phyloP scores from a whole-genome alignment of 2,329 filamentous ascomycete genomes.

The Penicillium sp. region DNA sequence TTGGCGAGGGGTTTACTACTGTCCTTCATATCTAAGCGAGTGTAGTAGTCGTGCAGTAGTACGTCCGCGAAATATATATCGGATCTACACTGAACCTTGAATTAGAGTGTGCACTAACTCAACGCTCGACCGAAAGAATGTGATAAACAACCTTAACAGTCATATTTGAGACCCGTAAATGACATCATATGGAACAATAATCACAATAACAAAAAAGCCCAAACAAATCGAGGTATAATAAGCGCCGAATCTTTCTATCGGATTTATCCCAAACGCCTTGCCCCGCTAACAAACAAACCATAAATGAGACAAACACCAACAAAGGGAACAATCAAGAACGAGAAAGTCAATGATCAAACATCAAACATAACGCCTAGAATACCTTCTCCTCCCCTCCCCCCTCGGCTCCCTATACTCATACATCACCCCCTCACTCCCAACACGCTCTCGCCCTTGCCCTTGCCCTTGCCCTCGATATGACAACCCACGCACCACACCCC shows the following conservation, averaged over 20 bases:
- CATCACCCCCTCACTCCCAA: not conserved
- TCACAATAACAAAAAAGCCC: not conserved
- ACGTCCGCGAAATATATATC: not conserved
- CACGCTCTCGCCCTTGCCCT: not conserved
- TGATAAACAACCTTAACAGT: not conserved
- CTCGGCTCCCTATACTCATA: constrained; percentile 2
- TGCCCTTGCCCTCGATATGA: not conserved
- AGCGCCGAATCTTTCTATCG: not conserved
- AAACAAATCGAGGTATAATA: not conserved
- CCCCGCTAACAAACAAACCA: not conserved
- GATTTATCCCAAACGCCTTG: not conserved
- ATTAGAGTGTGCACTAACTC: no score
- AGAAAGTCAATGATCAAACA: not conserved
- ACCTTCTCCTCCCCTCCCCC: not conserved
- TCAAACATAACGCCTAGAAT: not conserved
- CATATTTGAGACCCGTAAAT: not conserved
- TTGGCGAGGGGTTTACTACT: no score
- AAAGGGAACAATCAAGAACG: not conserved
- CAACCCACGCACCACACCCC: not conserved
- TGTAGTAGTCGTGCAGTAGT: not conserved
- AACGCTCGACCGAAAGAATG: not conserved
- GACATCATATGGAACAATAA: not conserved
- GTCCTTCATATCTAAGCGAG: no score
- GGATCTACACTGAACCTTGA: not conserved
- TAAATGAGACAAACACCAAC: not conserved